Percentiles rank a stretch among this genome's conserved stretches.
Conservation (phyloP, 2,329 filamentous ascomycete genomes). For the Penicillium griseofulvum region DNA sequence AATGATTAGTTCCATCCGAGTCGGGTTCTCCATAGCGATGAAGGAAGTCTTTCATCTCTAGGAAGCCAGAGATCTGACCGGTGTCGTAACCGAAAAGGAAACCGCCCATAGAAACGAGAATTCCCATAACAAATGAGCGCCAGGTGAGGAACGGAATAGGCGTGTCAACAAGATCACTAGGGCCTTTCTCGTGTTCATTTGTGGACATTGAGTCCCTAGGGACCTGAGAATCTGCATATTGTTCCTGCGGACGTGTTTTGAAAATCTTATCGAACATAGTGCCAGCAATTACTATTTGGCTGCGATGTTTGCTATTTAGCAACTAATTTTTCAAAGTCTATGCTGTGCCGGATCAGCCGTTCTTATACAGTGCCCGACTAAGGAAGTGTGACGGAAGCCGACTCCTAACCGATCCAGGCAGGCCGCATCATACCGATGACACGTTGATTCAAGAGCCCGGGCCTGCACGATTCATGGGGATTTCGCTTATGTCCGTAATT, state of each 20-base stretch:
- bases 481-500: background rate
- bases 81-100: constrained; percentile 46
- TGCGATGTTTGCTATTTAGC: background rate
- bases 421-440: constrained; percentile 17
- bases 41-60: constrained; percentile 44
- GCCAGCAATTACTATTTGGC: background rate
- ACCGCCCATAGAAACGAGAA: constrained; percentile 48
- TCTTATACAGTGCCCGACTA: constrained; percentile 13
- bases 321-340: background rate
- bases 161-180: constrained; percentile 18
- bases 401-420: background rate
- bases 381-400: background rate
- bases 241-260: constrained; percentile 16
- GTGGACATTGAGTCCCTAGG: constrained; percentile 21
- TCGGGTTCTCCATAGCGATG: constrained; percentile 36
- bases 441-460: constrained; percentile 13
- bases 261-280: constrained; percentile 19
- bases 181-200: constrained; percentile 19
- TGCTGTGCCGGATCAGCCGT: background rate
- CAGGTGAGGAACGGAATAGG: constrained; percentile 34
- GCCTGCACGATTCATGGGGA: background rate
- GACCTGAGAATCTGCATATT: constrained; percentile 2
- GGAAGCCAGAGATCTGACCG: constrained; percentile 46
- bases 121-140: constrained; percentile 33
- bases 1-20: constrained; percentile 33